phyloP scores from a whole-genome alignment of 2,329 filamentous ascomycete species.

The Diplodia corticola region DNA sequence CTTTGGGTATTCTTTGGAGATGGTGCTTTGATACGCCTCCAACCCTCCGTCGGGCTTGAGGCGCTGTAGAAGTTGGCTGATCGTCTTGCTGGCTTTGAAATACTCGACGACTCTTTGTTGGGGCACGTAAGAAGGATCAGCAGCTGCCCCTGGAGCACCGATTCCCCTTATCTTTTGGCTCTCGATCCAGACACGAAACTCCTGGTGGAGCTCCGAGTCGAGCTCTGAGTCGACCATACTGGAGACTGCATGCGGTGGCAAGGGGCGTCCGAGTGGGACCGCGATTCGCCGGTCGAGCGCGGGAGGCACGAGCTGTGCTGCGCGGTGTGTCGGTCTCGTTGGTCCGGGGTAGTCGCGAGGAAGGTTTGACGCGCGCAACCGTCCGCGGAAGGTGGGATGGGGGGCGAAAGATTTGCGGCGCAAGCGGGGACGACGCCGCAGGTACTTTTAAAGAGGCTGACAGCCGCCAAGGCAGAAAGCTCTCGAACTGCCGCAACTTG shows the following conservation, averaged over 20 bases:
- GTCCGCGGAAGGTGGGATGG: neutral
- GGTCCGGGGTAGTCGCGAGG: too few relatives aligned
- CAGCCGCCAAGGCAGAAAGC: neutral
- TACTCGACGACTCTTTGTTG: neutral
- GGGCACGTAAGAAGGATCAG: neutral
- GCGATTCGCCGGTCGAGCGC: too few relatives aligned
- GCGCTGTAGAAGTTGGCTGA: neutral
- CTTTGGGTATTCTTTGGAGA: slow-evolving; percentile 20
- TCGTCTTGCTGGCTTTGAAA: neutral
- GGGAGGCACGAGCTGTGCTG: neutral
- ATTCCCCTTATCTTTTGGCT: neutral
- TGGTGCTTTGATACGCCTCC: neutral
- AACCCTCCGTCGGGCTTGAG: neutral
- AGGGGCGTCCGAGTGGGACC: neutral
- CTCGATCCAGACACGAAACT: neutral
- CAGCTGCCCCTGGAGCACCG: neutral
- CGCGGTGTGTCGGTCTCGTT: neutral
- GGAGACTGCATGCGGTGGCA: neutral
- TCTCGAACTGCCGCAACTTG: neutral
- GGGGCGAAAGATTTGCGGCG: neutral
- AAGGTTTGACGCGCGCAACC: too few relatives aligned
- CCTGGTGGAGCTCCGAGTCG: neutral
- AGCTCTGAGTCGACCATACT: neutral
- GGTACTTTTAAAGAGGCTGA: neutral
- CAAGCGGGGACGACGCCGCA: neutral